Percentiles rank a stretch among this genome's conserved stretches.
phyloP scores from a whole-genome alignment of 2,329 filamentous ascomycete genomes.

The Alternaria metachromatica region DNA sequence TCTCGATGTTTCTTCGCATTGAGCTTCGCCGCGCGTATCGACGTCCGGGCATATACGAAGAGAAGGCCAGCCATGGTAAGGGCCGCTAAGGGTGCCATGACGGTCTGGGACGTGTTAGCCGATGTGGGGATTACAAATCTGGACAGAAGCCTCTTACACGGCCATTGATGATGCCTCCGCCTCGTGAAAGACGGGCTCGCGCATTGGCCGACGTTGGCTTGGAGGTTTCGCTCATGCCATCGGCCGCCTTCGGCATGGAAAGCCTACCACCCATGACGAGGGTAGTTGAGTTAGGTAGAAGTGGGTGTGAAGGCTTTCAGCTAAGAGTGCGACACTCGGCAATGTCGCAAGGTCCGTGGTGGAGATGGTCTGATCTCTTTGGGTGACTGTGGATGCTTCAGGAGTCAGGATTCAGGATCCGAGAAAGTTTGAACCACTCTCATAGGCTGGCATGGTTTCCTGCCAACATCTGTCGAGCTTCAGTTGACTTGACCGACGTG shows the following conservation, averaged over 20 bases:
- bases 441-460: slow-evolving; percentile 18
- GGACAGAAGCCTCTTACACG: slow-evolving; percentile 26
- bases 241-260: slow-evolving; percentile 53
- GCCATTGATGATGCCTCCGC: slow-evolving; percentile 46
- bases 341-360: not conserved
- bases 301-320: not conserved
- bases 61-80: slow-evolving; percentile 67
- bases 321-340: not conserved
- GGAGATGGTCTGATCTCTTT: slow-evolving; percentile 10
- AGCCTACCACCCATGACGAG: slow-evolving; percentile 55
- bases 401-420: slow-evolving; percentile 7
- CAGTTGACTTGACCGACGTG: slow-evolving; percentile 5
- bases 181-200: slow-evolving; percentile 37
- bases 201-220: slow-evolving; percentile 43
- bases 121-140: not conserved
- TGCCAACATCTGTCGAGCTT: slow-evolving; percentile 6
- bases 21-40: slow-evolving; percentile 69
- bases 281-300: no score
- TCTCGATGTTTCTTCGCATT: slow-evolving; percentile 67
- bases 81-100: slow-evolving; percentile 68
- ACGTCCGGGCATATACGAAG: slow-evolving; percentile 68
- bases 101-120: slow-evolving; percentile 48
- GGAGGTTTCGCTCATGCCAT: slow-evolving; percentile 52
- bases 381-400: not conserved
- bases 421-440: slow-evolving; percentile 1